Conservation (phyloP, 2,329 filamentous ascomycete genomes). For the Phoma sp. region DNA sequence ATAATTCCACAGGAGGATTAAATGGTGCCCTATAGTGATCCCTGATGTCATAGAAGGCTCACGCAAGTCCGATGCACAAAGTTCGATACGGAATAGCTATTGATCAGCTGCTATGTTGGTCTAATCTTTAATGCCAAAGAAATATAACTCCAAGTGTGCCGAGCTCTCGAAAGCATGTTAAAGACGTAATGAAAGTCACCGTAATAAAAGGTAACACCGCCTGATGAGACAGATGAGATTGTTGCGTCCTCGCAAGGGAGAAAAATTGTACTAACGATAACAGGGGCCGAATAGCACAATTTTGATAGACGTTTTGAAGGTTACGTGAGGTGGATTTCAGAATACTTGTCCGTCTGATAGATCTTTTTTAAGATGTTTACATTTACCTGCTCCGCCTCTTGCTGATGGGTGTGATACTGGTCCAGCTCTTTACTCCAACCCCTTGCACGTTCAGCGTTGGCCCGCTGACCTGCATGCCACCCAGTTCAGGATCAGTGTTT, state of each 20-base stretch:
- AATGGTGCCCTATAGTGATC: too few relatives aligned
- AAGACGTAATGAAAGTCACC: background rate
- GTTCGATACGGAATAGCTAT: too few relatives aligned
- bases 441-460: conserved; percentile 3
- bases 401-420: background rate
- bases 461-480: background rate
- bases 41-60: too few relatives aligned
- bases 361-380: too few relatives aligned
- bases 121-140: too few relatives aligned
- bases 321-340: too few relatives aligned
- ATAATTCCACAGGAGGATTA: too few relatives aligned
- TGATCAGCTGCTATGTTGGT: too few relatives aligned
- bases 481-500: background rate
- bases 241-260: background rate
- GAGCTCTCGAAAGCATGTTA: too few relatives aligned
- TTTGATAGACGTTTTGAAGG: background rate
- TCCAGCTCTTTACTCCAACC: background rate
- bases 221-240: background rate
- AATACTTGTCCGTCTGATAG: too few relatives aligned
- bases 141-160: too few relatives aligned
- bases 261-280: background rate
- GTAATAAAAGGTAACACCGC: background rate
- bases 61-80: too few relatives aligned
- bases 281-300: background rate
- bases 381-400: background rate